Base-by-base conservation (phyloP, 2,329 filamentous ascomycete species). In the Parastagonospora nodorum region DNA sequence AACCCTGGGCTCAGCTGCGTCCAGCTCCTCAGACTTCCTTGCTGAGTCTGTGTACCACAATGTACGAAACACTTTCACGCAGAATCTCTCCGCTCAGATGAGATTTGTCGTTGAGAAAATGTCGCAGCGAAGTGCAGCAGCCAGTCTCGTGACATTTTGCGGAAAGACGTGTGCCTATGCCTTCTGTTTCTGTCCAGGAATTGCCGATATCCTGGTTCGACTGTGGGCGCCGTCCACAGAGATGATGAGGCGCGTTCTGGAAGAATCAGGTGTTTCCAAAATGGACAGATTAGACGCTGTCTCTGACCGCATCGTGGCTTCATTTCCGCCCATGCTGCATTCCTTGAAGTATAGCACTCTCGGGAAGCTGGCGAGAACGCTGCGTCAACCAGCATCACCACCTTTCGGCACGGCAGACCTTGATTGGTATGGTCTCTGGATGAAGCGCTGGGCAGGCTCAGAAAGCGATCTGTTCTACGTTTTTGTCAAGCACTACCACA, bases 391-490 rank as follows among this genome's bases (percentile, higher is more conserved):
- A 55, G 82, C 85, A 1, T 82, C 87, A 8, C 77, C 88, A 45
- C 88, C 90, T 1, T 70, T 92, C 33, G 83, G 86, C 28, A 84
- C 88, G 5, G 81, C 85, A 28, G 85, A 87, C 57, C 86, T 96
- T n/a, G 80, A 86, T 37, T 97, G 92, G 92, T 85, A 88, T 63
- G 90, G 90, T 1, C 86, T 87, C 1, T 97, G 92, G 92, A 79
- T 90, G 7, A 84, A 88, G 33, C 85, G 91, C 53, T 97, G 92
- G 92, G 88, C 85, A 54, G 92, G 92, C 11, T 85, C 86, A 2
- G 92, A 96, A 63, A 95, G 89, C 4, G 92, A 96, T 66, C 78
- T 97, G 30, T 90, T 96, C 69, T 96, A 93, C 75, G 88, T 95
- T 38, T 97, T 97, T 66, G 85, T 87, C 75, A 96, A 96, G 74